Evolutionary conservation across 2,329 filamentous ascomycete genomes (phyloP), one percentile per base, ranked within the genome.

Genomic region (Fusarium sp.): DNA sequence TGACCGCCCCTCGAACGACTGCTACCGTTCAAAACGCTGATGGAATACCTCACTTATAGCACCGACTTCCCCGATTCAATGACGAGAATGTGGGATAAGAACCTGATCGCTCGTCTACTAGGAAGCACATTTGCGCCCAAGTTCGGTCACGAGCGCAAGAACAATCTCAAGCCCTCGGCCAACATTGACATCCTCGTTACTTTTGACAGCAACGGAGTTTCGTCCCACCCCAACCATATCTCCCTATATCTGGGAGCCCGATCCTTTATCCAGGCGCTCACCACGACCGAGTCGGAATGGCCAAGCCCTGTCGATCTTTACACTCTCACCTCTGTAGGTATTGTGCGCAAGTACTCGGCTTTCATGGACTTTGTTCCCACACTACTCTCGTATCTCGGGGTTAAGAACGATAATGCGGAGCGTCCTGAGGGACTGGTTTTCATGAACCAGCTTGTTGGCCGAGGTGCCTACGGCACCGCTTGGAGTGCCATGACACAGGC

Each of bases 161-260:
- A 76, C 56, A 76, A 77, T 65, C 44, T 74, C 20, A 74, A 77
- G 9, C 82, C 85, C 11, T 80, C 79, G 2, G 82, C 84, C 51
- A 84, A 83, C 53, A 93, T 97, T 76, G 93, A 97, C 79, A 86
- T 91, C 30, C 86, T 99, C 72, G 84, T 99, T 70, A 99, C 96
- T 31, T 99, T 99, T 77, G 96, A 99, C 82, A 77, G 80, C n/a
- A 69, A 81, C 49, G 96, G 96, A 62, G 85, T 99, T 49, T 97
- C 93, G 61, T 88, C 88, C 42, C 96, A 99, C 80, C 93, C 94
- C 23, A 99, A 99, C 83, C 96, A 99, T 82, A 91, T 92, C 67
- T 94, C 94, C 8, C 87, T 98, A 10, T 94, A 94, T 81, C 86
- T 92, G 78, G 96, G 95, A 59, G 92, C 93, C 8, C 86, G 88